Evolutionary conservation across 2,329 filamentous ascomycete species (phyloP), one percentile per base, ranked within the genome.

Genomic region (Arachnomyces sp.): DNA sequence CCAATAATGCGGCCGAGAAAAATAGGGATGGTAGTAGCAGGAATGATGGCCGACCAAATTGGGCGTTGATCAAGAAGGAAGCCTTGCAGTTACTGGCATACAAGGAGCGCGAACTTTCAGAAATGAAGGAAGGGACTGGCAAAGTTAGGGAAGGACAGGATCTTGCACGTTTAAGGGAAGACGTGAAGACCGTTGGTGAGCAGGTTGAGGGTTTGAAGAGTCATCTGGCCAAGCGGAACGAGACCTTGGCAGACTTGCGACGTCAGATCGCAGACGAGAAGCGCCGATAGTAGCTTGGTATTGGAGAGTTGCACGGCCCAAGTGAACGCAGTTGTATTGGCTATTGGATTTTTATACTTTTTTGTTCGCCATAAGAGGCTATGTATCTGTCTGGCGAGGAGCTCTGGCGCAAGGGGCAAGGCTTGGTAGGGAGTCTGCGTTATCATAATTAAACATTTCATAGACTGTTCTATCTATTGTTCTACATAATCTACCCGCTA

Each of bases 1-100:
- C 95, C 1, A 88, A 93, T 65, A 75, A 80, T 42, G 78, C 80
- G 32, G 80, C 82, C 0, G 77, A 84, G 53, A 75, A 77, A 44
- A 73, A 78, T 42, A 73, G 72, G 34, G 57, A 58, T 44, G 52
- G 63, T 31, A 61, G 72, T 61, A 53, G 69, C 56, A 55, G 75
- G 75, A 50, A 77, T 73, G 52, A 78, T 76, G 67, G 88, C 34
- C 80, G 87, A 49, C 83, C 78, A 16, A 93, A 88, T 66, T 90
- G 90, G 32, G 86, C 88, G 29, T 73, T 98, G 31, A 86, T 96
- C 42, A 96, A 95, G 74, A 75, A 89, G 47, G 92, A 98, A 67
- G 71, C 95, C 34, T 87, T 96, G 63, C 86, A 95, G 68, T 66
- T 98, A 63, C 72, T 98, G 32, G 92, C 98, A 57, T 96, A 94